Evolutionary conservation across 768 basidiomycete genomes (phyloP).

Genomic region (Dentipellis fragilis): DNA sequence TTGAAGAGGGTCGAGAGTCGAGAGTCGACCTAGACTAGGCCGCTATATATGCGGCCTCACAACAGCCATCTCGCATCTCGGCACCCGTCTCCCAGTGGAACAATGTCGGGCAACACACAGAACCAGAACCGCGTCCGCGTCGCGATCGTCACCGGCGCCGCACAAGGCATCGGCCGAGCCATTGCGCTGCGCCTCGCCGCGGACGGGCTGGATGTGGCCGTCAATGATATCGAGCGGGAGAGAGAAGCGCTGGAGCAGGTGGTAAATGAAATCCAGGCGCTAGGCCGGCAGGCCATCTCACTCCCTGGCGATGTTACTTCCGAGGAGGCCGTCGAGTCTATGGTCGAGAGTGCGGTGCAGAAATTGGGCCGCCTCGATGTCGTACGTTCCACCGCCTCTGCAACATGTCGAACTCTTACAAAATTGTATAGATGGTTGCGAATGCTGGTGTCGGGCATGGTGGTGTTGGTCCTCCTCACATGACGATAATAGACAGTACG

Average conservation of each 20-base stretch:
- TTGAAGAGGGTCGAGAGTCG: too few species aligned
- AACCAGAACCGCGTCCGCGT: constrained; percentile 8
- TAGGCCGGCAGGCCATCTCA: constrained; percentile 2
- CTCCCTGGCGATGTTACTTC: constrained; percentile 4
- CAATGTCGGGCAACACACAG: too few species aligned
- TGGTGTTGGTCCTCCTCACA: neutral
- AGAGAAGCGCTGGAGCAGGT: neutral
- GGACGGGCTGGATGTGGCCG: constrained; percentile 26
- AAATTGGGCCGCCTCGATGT: constrained; percentile 9
- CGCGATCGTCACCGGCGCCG: constrained; percentile 22
- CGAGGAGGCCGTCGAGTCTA: constrained; percentile 1
- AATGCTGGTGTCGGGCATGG: neutral
- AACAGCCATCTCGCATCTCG: too few species aligned
- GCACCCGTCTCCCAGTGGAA: too few species aligned
- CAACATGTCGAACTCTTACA: neutral
- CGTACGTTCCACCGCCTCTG: neutral
- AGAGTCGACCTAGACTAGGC: neutral
- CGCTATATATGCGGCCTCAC: too few species aligned
- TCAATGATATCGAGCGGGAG: constrained; percentile 22
- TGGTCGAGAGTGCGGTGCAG: constrained; percentile 3
- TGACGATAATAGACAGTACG: neutral
- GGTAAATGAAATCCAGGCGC: neutral
- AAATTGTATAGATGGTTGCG: neutral
- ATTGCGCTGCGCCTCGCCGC: constrained; percentile 27
- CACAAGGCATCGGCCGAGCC: constrained; percentile 23